Percentiles rank a stretch among this genome's conserved stretches.
Conservation (phyloP, 306 rosid genomes). For the Begonia fuchsioides region DNA sequence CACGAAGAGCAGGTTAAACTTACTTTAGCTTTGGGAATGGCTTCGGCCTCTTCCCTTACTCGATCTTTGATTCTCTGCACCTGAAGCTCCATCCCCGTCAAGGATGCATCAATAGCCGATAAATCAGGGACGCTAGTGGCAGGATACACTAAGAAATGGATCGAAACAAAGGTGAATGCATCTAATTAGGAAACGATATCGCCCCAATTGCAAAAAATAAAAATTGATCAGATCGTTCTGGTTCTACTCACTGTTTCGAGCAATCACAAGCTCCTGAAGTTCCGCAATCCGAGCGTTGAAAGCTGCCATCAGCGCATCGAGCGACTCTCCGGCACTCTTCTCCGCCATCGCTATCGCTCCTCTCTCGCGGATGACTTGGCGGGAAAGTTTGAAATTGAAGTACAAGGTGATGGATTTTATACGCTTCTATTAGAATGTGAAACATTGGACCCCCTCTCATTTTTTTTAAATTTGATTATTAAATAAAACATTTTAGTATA, state of each 20-base stretch:
- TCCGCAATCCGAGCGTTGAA: conserved; percentile 60
- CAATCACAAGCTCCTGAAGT: conserved; percentile 83
- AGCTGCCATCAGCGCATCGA: conserved; percentile 44
- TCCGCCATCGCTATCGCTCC: conserved; percentile 25
- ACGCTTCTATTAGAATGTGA: no score
- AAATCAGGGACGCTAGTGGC: conserved; percentile 65
- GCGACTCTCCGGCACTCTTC: conserved; percentile 41
- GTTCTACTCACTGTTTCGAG: conserved; percentile 50
- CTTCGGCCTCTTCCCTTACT: conserved; percentile 60
- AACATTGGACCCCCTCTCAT: no score
- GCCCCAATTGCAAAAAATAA: no score
- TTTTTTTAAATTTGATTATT: no score
- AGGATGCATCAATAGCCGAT: conserved; percentile 51
- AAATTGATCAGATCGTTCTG: neutral
- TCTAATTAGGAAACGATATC: neutral
- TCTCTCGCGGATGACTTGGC: neutral
- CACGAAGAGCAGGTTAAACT: neutral
- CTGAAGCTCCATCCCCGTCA: conserved; percentile 77
- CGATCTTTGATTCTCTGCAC: conserved; percentile 70
- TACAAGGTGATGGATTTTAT: no score
- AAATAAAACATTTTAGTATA: no score
- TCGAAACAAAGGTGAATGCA: neutral
- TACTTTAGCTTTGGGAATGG: conserved; percentile 81
- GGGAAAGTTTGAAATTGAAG: neutral
- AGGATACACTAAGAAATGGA: conserved; percentile 44